A percentile compares a stretch with the other conserved stretches of the same genome.
Conservation (phyloP, 2,329 filamentous ascomycete genomes). For the Rhinocladiella mackenziei region DNA sequence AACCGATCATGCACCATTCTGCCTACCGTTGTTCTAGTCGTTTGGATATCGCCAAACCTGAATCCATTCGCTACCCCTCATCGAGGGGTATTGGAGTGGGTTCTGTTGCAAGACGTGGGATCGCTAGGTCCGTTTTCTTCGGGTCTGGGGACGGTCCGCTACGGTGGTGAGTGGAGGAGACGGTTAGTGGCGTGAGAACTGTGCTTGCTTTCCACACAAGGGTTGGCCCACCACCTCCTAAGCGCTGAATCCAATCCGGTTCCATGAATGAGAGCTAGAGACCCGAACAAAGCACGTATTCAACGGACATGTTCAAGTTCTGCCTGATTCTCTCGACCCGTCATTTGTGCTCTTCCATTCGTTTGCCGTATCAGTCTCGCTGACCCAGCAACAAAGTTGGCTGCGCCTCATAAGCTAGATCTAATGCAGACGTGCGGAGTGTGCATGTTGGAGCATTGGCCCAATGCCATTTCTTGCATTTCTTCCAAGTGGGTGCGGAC, state of each 20-base stretch:
- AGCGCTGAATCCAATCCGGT: background rate
- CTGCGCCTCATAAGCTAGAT: conserved; percentile 2
- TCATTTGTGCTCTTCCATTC: no score
- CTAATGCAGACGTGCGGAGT: conserved; percentile 1
- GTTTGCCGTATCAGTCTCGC: background rate
- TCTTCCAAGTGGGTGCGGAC: conserved; percentile 6
- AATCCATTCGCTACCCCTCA: background rate
- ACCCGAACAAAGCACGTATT: background rate
- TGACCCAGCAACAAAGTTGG: conserved; percentile 2
- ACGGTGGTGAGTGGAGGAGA: conserved; percentile 1
- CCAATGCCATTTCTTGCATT: conserved; percentile 1
- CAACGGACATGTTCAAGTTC: no score
- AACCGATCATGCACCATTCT: no score
- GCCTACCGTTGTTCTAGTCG: no score
- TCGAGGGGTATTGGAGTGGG: background rate
- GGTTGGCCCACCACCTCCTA: background rate
- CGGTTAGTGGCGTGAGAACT: background rate
- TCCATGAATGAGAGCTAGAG: no score
- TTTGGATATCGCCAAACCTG: no score
- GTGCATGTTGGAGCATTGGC: no score
- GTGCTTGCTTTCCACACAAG: background rate
- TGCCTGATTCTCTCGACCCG: background rate
- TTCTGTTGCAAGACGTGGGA: background rate
- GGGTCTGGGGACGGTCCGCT: conserved; percentile 10
- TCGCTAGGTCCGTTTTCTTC: background rate